Conservation (phyloP, 345 rosid species). For the Linum trigynum region DNA sequence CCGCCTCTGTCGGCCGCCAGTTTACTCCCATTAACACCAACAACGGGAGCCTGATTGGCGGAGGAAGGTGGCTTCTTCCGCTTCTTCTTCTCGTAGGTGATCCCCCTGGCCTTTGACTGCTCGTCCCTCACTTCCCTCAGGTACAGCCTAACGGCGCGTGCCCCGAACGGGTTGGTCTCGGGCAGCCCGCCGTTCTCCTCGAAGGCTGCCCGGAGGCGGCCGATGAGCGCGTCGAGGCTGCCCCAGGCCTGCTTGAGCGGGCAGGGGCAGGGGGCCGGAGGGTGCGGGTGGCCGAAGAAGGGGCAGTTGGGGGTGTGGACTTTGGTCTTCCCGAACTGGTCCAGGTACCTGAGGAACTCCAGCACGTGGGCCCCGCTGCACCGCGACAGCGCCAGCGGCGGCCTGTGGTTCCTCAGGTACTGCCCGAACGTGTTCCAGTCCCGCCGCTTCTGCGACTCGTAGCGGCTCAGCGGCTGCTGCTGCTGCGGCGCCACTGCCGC, state of each 20-base stretch:
- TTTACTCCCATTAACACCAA: no score
- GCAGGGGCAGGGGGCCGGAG: slow-evolving; percentile 5
- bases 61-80: neutral
- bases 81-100: slow-evolving; percentile 7
- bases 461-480: neutral
- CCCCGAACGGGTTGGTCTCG: slow-evolving; percentile 8
- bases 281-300: slow-evolving; percentile 4
- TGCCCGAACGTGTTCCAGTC: slow-evolving; percentile 9
- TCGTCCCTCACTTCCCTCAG: slow-evolving; percentile 9
- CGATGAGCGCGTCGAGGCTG: slow-evolving; percentile 3
- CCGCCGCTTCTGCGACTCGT: slow-evolving; percentile 3
- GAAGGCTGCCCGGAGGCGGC: neutral
- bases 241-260: slow-evolving; percentile 9
- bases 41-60: no score
- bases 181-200: slow-evolving; percentile 8
- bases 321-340: slow-evolving; percentile 8
- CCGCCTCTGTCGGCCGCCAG: no score
- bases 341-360: slow-evolving; percentile 1
- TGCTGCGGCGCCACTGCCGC: neutral
- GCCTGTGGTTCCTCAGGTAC: slow-evolving; percentile 4
- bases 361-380: slow-evolving; percentile 9
- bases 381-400: neutral
- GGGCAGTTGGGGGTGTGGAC: neutral
- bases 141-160: slow-evolving; percentile 1
- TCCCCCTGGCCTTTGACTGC: slow-evolving; percentile 3